These are phyloP conservation scores for Fusarium compactum DNA, from an alignment of 2,329 filamentous ascomycete species.

Conservation along the genomic window DNA sequence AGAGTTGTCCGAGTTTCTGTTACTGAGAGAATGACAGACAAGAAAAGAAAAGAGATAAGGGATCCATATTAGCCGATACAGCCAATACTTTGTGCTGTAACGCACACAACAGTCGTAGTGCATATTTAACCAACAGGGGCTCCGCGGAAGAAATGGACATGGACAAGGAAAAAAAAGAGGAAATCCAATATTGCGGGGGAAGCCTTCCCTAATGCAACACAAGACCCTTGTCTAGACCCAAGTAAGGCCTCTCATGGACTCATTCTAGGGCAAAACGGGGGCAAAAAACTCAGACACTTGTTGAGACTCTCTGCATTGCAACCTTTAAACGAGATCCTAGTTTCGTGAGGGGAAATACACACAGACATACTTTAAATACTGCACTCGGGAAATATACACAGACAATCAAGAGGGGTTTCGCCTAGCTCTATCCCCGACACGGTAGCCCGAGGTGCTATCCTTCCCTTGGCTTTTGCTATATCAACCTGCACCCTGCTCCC, in stretches of 20 bases:
- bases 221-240: slow-evolving; percentile 9
- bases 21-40: neutral
- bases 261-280: slow-evolving; percentile 13
- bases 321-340: neutral
- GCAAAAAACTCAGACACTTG: slow-evolving; percentile 18
- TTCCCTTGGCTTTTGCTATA: slow-evolving; percentile 32
- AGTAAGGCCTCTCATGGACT: neutral
- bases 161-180: slow-evolving; percentile 6
- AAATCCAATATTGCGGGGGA: slow-evolving; percentile 38
- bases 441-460: slow-evolving; percentile 44
- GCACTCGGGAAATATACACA: neutral
- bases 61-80: slow-evolving; percentile 14
- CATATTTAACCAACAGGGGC: slow-evolving; percentile 21
- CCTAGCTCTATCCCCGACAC: slow-evolving; percentile 33
- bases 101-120: slow-evolving; percentile 1
- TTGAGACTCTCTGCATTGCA: neutral
- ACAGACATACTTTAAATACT: neutral
- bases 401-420: slow-evolving; percentile 23
- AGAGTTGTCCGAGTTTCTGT: neutral
- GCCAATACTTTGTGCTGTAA: slow-evolving; percentile 1
- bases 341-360: slow-evolving; percentile 41
- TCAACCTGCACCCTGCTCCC: slow-evolving; percentile 20
- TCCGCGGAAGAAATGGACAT: slow-evolving; percentile 6
- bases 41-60: neutral
- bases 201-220: neutral